Conservation (phyloP, 1,284 basidiomycete species). For the Xanthoconium separans region DNA sequence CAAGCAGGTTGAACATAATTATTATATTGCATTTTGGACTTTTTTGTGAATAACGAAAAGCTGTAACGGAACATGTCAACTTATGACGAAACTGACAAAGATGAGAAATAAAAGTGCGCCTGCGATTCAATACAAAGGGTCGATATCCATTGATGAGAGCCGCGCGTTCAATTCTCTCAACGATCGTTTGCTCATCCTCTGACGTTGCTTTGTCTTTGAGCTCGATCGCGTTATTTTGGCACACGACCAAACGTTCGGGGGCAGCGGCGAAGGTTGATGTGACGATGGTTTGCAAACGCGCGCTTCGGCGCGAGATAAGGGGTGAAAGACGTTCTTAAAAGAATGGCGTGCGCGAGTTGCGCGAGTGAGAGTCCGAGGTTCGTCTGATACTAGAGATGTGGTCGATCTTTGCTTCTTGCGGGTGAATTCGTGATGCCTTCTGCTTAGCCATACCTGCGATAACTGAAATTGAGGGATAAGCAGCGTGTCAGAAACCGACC, state of each 20-base stretch:
- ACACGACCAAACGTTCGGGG: constrained; percentile 18
- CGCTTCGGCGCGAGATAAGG: constrained; percentile 1
- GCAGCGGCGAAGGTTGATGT: neutral
- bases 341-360: constrained; percentile 1
- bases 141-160: constrained; percentile 13
- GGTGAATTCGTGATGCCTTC: neutral
- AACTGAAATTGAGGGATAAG: neutral
- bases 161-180: constrained; percentile 6
- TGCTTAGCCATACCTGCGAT: constrained; percentile 10
- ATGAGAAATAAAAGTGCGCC: neutral
- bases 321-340: neutral
- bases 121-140: constrained; percentile 6
- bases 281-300: neutral
- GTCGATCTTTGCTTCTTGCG: neutral
- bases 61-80: neutral
- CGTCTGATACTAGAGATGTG: neutral
- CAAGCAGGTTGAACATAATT: no score
- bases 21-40: no score
- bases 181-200: constrained; percentile 6
- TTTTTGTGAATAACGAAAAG: constrained; percentile 24
- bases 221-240: constrained; percentile 18
- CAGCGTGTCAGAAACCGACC: neutral
- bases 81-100: neutral
- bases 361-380: neutral
- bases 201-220: constrained; percentile 6